Evolutionary conservation across 2,329 filamentous ascomycete species (phyloP).

Genomic region (Beauveria australis): DNA sequence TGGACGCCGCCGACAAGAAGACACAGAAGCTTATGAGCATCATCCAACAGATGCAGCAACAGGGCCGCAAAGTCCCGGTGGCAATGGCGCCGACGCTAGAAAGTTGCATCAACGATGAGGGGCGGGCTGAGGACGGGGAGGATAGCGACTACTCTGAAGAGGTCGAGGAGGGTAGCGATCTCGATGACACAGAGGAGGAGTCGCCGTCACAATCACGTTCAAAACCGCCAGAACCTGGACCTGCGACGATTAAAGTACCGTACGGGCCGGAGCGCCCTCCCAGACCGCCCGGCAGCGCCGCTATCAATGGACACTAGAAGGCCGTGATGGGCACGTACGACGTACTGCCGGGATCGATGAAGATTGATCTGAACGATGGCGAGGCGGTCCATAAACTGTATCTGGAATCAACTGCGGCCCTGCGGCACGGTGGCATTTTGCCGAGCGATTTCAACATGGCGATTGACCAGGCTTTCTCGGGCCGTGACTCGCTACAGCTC

Average conservation of each 20-base stretch:
- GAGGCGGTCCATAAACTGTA: neutral
- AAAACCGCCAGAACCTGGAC: conserved; percentile 26
- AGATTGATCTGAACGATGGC: neutral
- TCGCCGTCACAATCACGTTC: conserved; percentile 12
- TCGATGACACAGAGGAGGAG: conserved; percentile 49
- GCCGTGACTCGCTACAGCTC: neutral
- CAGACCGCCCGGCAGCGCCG: conserved; percentile 21
- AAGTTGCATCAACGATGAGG: conserved; percentile 39
- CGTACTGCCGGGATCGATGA: neutral
- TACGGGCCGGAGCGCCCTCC: conserved; percentile 43
- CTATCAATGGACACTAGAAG: conserved; percentile 38
- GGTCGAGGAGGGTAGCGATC: conserved; percentile 55
- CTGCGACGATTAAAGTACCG: conserved; percentile 25
- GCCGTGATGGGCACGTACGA: conserved; percentile 13
- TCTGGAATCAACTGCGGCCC: neutral
- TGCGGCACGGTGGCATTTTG: neutral
- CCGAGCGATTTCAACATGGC: neutral
- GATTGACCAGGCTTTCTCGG: neutral
- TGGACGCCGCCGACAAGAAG: conserved; percentile 51
- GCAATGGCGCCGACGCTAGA: conserved; percentile 54
- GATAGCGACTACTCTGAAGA: conserved; percentile 59
- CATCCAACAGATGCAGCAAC: conserved; percentile 92
- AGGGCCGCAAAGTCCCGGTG: conserved; percentile 69
- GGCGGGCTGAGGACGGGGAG: conserved; percentile 34
- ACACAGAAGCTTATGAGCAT: conserved; percentile 88